Evolutionary conservation across 139 green algal species (phyloP).

Genomic region (Micromonas commoda): DNA sequence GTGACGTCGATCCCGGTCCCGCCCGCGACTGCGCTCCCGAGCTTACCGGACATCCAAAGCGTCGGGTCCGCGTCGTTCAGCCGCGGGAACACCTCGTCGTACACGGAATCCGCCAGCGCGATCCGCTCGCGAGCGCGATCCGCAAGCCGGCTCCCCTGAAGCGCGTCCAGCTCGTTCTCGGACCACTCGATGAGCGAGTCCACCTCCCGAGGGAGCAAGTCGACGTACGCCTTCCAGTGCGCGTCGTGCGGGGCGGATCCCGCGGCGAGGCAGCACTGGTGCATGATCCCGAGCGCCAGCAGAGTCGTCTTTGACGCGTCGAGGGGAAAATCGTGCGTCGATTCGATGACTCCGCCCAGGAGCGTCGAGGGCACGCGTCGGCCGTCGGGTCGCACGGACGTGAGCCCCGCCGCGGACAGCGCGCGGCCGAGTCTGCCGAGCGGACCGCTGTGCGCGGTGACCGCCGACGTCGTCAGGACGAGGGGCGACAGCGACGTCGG

Average conservation of each 20-base stretch:
- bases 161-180: background rate
- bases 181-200: conserved; percentile 17
- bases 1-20: background rate
- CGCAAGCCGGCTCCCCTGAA: background rate
- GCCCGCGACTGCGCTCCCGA: background rate
- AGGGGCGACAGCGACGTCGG: background rate
- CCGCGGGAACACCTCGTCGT: background rate
- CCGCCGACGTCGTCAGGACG: background rate
- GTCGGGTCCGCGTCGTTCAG: background rate
- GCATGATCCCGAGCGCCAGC: conserved; percentile 5
- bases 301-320: conserved; percentile 5
- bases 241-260: background rate
- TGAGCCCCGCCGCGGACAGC: background rate
- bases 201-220: background rate
- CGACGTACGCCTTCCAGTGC: conserved; percentile 14
- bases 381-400: background rate
- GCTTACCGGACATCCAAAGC: background rate
- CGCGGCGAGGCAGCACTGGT: background rate
- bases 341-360: background rate
- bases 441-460: background rate
- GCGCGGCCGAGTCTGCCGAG: background rate
- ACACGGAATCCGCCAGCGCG: background rate
- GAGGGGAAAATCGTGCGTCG: conserved; percentile 5
- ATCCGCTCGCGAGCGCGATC: background rate
- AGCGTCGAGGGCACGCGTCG: background rate